A percentile compares a stretch with the other conserved stretches of the same genome.
Conservation (phyloP, 2,329 filamentous ascomycete species). For the Epicoccum nigrum region DNA sequence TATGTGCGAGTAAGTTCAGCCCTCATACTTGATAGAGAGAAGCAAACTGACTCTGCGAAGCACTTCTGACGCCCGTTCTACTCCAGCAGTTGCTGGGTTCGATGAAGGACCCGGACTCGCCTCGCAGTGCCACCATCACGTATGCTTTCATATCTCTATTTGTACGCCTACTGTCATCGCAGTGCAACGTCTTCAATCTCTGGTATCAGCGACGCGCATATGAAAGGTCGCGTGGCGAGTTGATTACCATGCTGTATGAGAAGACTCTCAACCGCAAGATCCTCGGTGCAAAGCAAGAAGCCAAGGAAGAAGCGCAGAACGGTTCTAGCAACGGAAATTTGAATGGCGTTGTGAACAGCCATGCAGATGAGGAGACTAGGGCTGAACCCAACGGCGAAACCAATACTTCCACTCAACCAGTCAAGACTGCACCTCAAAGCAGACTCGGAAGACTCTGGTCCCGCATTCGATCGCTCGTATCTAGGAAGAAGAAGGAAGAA, state of each 20-base stretch:
- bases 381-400: conserved; percentile 13
- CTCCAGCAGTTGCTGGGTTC: conserved; percentile 74
- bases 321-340: conserved; percentile 20
- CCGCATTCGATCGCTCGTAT: conserved; percentile 24
- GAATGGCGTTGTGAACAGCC: conserved; percentile 16
- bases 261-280: conserved; percentile 74
- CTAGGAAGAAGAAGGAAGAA: conserved; percentile 36
- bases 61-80: conserved; percentile 65
- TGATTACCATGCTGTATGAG: conserved; percentile 84
- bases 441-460: conserved; percentile 16
- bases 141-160: conserved; percentile 69
- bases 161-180: conserved; percentile 65
- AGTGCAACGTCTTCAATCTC: conserved; percentile 70
- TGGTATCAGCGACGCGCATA: conserved; percentile 88
- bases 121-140: conserved; percentile 64
- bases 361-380: conserved; percentile 22
- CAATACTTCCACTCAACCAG: conserved; percentile 1
- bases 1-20: conserved; percentile 56
- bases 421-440: conserved; percentile 8
- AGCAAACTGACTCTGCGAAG: conserved; percentile 17
- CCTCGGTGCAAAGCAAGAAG: conserved; percentile 38
- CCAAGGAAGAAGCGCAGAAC: conserved; percentile 34
- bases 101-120: conserved; percentile 61
- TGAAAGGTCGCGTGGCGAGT: conserved; percentile 81
- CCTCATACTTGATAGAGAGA: not conserved